Base-by-base conservation (phyloP, 1,284 basidiomycete species). In the Trametes hirsuta region DNA sequence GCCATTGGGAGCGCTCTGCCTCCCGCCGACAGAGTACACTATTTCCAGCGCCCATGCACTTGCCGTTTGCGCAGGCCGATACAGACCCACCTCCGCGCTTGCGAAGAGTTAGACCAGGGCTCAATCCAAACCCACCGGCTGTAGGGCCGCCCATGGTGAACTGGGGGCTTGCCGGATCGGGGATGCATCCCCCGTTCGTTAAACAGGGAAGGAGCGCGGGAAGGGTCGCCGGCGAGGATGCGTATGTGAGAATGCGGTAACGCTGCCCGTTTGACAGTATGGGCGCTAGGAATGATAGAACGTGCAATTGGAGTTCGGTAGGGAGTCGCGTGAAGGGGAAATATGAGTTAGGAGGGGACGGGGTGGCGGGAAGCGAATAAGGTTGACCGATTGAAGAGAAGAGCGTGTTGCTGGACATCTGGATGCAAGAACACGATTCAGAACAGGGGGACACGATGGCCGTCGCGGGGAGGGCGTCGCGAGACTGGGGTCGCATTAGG, bases 251-350 rank as follows among this genome's bases (percentile, higher is more conserved):
- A 22, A 91, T 78, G 24, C 81, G 84, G 47, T 80, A 72, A 18
- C 80, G 81, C 64, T 91, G 89, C 1, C 77, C 68, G 10, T 77
- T 60, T 2, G 87, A 88, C 24, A 91, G 79, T 0, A 74, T 76
- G 11, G 87, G 87, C 2, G 85, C 80, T 34, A 87, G 69, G 66
- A 82, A 78, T 21, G 84, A 82, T 35, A 90, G 77, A 55, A 86
- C 82, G 67, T 84, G 66, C 3, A 85, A 76, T 59, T 84, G 81
- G 21, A 91, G 75, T 69, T 91, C 88, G 22, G 72, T 79, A 0
- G 88, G 88, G 30, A 91, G 76, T 14, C 67, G 67, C 18, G 65
- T 67, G 66, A 83, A 84, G 9, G 74, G 73, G 62, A 77, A 76
- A 42, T n/a, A 44, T 30, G 36, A 24, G n/a, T 49, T 55, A 24